phyloP scores from a whole-genome alignment of 108 stramenopile genomes.

The Cyclotella cryptica region DNA sequence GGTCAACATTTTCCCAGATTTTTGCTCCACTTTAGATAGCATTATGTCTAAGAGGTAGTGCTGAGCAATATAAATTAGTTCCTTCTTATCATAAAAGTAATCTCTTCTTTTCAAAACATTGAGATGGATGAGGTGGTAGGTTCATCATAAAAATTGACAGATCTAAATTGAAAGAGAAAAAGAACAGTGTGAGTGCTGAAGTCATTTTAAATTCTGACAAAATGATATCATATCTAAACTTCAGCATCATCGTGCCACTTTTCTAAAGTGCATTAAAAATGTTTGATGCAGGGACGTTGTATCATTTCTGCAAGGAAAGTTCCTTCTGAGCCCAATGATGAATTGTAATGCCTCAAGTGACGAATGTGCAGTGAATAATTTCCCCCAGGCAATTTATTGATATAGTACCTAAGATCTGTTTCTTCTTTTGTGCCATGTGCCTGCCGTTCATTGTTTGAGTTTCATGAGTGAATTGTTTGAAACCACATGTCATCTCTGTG shows the following conservation, averaged over 20 bases:
- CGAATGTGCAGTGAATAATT: slow-evolving; percentile 43
- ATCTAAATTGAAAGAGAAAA: background rate
- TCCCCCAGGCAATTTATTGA: slow-evolving; percentile 53
- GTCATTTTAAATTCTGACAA: background rate
- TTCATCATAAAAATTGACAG: slow-evolving; percentile 63
- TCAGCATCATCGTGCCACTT: background rate
- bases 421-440: background rate
- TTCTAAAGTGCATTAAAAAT: slow-evolving; percentile 59
- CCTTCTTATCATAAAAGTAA: slow-evolving; percentile 68
- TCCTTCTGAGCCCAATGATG: background rate
- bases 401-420: slow-evolving; percentile 28
- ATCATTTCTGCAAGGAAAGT: too few relatives aligned
- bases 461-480: slow-evolving; percentile 2
- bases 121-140: slow-evolving; percentile 50
- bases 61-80: too few relatives aligned
- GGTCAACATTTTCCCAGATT: too few relatives aligned
- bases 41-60: too few relatives aligned
- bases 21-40: slow-evolving; percentile 7
- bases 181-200: background rate
- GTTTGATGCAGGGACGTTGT: slow-evolving; percentile 43
- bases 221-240: too few relatives aligned
- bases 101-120: slow-evolving; percentile 58
- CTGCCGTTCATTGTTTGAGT: too few relatives aligned
- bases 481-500: slow-evolving; percentile 31
- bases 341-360: slow-evolving; percentile 25